A percentile compares a stretch with the other conserved stretches of the same genome.
These are phyloP conservation scores for Hymenochaete sp. DNA, from an alignment of 1,284 basidiomycete species.

Conservation along the genomic window DNA sequence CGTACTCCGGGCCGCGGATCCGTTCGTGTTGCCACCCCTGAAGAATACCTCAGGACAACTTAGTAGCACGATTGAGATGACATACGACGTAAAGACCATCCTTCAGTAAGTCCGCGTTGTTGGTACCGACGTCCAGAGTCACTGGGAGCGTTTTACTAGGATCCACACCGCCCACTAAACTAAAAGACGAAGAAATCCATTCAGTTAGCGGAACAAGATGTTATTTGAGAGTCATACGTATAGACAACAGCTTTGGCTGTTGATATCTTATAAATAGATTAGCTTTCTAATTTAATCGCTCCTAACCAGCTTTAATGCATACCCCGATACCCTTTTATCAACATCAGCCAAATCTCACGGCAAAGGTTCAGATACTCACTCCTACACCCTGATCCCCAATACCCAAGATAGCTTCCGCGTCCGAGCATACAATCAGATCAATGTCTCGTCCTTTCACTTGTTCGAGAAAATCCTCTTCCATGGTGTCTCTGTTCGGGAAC, in stretches of 20 bases:
- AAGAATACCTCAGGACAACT: background rate
- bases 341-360: background rate
- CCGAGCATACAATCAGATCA: slow-evolving; percentile 72
- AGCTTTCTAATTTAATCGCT: background rate
- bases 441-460: slow-evolving; percentile 53
- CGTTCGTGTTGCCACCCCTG: slow-evolving; percentile 62
- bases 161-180: slow-evolving; percentile 74
- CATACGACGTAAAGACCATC: slow-evolving; percentile 62
- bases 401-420: slow-evolving; percentile 77
- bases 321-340: slow-evolving; percentile 38
- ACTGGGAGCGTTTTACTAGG: slow-evolving; percentile 60
- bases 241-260: slow-evolving; percentile 85
- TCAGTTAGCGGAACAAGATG: background rate
- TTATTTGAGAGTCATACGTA: slow-evolving; percentile 37
- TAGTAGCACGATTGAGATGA: slow-evolving; percentile 11
- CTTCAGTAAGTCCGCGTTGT: slow-evolving; percentile 55
- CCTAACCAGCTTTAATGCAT: slow-evolving; percentile 6
- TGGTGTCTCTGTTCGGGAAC: slow-evolving; percentile 54
- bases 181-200: slow-evolving; percentile 23
- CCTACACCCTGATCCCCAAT: slow-evolving; percentile 72
- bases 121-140: slow-evolving; percentile 70
- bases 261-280: slow-evolving; percentile 49
- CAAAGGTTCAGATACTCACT: slow-evolving; percentile 28
- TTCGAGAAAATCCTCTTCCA: slow-evolving; percentile 70
- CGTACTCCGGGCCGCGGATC: slow-evolving; percentile 58